phyloP scores from a whole-genome alignment of 352 stramenopile species.

The Blastocystis sp. region DNA sequence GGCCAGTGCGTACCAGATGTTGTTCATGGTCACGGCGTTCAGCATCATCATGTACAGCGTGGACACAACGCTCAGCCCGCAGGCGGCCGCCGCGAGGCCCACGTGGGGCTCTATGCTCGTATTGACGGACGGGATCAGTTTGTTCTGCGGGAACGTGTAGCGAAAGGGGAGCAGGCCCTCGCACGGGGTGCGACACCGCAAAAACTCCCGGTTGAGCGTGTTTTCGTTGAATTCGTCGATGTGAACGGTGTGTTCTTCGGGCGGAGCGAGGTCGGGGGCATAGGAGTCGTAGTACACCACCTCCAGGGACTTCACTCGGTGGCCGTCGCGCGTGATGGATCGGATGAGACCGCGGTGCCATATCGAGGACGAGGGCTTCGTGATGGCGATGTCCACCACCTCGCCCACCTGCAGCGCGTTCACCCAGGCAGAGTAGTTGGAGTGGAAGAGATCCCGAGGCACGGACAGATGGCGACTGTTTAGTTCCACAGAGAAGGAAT shows the following conservation, averaged over 20 bases:
- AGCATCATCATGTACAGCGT: background rate
- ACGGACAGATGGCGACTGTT: background rate
- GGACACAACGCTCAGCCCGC: background rate
- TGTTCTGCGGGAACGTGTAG: background rate
- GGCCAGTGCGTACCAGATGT: background rate
- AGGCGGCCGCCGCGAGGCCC: background rate
- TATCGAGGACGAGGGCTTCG: background rate
- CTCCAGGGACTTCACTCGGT: background rate
- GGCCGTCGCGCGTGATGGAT: background rate
- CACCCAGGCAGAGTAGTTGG: background rate
- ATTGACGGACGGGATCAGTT: background rate
- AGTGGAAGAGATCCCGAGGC: background rate
- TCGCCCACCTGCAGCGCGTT: slow-evolving; percentile 4
- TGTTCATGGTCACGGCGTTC: background rate
- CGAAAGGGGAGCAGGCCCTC: background rate
- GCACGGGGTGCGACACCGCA: background rate
- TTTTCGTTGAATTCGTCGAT: background rate
- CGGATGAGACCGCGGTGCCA: background rate
- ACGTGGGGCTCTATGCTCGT: background rate
- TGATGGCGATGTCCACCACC: background rate
- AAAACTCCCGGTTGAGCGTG: background rate
- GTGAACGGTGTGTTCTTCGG: background rate
- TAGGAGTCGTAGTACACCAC: background rate
- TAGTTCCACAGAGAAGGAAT: background rate
- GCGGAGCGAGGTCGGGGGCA: background rate